These are phyloP conservation scores for Leptosphaerulina australis DNA, from an alignment of 2,329 filamentous ascomycete species.

Conservation along the genomic window DNA sequence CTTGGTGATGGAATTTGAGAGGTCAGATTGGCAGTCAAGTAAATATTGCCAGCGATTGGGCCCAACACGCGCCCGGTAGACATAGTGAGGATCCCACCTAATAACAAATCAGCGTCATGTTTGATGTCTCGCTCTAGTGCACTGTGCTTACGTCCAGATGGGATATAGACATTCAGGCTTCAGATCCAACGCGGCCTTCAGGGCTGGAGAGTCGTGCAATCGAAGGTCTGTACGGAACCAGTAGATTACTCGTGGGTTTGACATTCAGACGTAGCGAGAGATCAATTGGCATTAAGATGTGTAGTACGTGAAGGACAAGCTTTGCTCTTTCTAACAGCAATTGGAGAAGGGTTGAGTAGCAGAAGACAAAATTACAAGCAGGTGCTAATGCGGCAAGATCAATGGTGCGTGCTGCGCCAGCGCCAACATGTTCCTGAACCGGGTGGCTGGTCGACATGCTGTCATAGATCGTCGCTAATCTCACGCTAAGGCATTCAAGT, in stretches of 20 bases:
- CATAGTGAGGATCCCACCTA: slow-evolving; percentile 82
- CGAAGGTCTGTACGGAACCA: slow-evolving; percentile 82
- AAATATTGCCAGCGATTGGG: slow-evolving; percentile 76
- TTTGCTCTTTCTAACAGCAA: too few species aligned
- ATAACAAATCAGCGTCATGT: too few species aligned
- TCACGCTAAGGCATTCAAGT: slow-evolving; percentile 2
- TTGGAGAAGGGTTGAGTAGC: too few species aligned
- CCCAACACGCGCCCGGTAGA: slow-evolving; percentile 72
- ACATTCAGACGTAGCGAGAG: slow-evolving; percentile 20
- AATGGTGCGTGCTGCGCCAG: too few species aligned
- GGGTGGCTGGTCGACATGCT: slow-evolving; percentile 34
- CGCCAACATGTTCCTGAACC: slow-evolving; percentile 16
- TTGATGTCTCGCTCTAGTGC: too few species aligned
- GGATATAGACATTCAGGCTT: slow-evolving; percentile 73
- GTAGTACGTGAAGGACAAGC: too few species aligned
- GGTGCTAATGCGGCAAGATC: too few species aligned
- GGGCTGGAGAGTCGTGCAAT: slow-evolving; percentile 76
- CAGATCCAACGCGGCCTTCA: slow-evolving; percentile 73
- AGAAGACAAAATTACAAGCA: too few species aligned
- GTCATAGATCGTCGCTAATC: slow-evolving; percentile 44
- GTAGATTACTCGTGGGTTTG: slow-evolving; percentile 67
- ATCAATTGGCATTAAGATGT: too few species aligned
- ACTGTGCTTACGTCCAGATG: slow-evolving; percentile 69
- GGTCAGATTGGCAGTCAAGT: slow-evolving; percentile 74
- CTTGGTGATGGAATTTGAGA: slow-evolving; percentile 69